Evolutionary conservation across 2,329 filamentous ascomycete species (phyloP), one percentile per base, ranked within the genome.

Genomic region (Bretziella fagacearum): DNA sequence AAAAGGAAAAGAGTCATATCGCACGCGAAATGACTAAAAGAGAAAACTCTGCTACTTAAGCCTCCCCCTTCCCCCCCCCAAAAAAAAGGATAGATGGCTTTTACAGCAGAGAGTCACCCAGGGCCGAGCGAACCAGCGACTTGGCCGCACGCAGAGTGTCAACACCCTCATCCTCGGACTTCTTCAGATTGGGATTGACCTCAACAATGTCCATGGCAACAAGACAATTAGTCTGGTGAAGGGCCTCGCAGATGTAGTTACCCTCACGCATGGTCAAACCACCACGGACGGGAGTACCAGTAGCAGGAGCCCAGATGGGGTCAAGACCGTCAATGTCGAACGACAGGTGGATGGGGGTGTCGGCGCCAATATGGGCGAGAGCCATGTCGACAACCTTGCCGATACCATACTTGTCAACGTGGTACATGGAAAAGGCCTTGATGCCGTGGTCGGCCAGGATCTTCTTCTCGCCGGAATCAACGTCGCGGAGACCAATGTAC

Each of bases 391-490:
- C 86, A 53, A 98, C 85, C 54, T 81, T 81, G 47, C 91, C 91
- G 57, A 98, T 98, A 40, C 91, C 91, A 59, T 96, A 73, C 81
- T 76, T 73, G 64, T 98, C 91, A 62, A 98, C 82, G 60, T 98
- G 91, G 60, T 94, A 91, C 91, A 98, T 98, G 66, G 81, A 89
- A 59, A 96, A 98, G 3, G 89, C 89, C 69, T 84, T 89, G 68
- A 98, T 91, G 35, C 81, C 80, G 58, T 96, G 70, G 54, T 96
- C 84, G 49, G 80, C 73, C 53, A 98, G 67, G 52, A 95, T 84
- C 66, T 78, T 74, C 79, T 95, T 96, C 77, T 98, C 91, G 35
- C 78, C 84, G n/a, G 74, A 64, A 60, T 98, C 91, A 25, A 96
- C 86, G 59, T 96, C 91, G 35, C 91, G 73, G 57, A 98, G 70